These are phyloP conservation scores for Ophiorrhiza pumila DNA, from an alignment of 257 asterid species.

Conservation along the genomic window DNA sequence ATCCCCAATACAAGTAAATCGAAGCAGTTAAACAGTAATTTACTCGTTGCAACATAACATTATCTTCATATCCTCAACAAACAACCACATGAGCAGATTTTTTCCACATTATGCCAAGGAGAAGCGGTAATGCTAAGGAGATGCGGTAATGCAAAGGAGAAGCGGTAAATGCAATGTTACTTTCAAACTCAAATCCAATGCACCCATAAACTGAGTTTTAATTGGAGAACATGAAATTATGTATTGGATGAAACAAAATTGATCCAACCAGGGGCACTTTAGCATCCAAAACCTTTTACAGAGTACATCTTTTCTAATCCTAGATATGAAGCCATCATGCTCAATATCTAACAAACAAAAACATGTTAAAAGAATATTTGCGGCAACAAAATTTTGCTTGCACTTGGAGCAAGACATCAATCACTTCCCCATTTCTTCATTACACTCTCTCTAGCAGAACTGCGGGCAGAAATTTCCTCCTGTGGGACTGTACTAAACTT, in stretches of 20 bases:
- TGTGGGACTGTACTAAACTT: slow-evolving; percentile 28
- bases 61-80: background rate
- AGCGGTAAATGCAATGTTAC: no score
- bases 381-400: background rate
- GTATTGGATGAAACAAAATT: background rate
- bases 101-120: no score
- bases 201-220: background rate
- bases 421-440: slow-evolving; percentile 82
- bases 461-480: slow-evolving; percentile 38
- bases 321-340: background rate
- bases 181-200: background rate
- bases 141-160: no score
- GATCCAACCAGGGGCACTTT: background rate
- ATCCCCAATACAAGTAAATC: background rate
- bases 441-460: slow-evolving; percentile 73
- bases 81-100: background rate
- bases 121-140: no score
- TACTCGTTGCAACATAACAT: background rate
- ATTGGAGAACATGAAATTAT: background rate
- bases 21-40: background rate
- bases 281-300: background rate
- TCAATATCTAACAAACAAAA: background rate
- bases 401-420: slow-evolving; percentile 31
- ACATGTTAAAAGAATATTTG: background rate
- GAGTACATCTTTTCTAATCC: background rate